Percentiles rank a stretch among this genome's conserved stretches.
phyloP scores from a whole-genome alignment of 2,329 filamentous ascomycete species.

The Phoma herbarum region DNA sequence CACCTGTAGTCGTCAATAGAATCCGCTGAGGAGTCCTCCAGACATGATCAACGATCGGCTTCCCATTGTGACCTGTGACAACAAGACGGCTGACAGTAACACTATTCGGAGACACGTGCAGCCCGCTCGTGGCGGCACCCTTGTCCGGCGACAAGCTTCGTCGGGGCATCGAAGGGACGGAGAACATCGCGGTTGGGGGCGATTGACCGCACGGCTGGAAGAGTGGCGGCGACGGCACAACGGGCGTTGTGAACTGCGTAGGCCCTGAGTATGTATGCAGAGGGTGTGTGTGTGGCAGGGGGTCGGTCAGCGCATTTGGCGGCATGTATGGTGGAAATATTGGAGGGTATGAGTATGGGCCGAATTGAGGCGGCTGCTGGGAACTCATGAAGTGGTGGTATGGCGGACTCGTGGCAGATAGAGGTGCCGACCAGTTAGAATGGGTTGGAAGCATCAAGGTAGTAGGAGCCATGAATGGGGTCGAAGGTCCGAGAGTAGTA shows the following conservation, averaged over 20 bases:
- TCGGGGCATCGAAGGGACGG: slow-evolving; percentile 29
- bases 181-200: slow-evolving; percentile 34
- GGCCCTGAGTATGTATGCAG: neutral
- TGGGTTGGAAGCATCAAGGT: neutral
- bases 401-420: neutral
- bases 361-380: neutral
- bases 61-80: slow-evolving; percentile 26
- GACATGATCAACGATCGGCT: slow-evolving; percentile 30
- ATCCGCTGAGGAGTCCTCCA: slow-evolving; percentile 29
- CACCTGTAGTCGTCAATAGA: neutral
- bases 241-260: neutral
- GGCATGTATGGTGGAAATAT: neutral
- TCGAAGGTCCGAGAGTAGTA: neutral
- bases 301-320: neutral
- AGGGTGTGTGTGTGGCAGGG: neutral
- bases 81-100: slow-evolving; percentile 28
- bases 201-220: neutral
- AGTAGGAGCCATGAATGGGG: neutral
- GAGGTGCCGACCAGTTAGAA: neutral
- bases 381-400: neutral
- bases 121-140: neutral
- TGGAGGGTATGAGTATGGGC: neutral
- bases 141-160: slow-evolving; percentile 15
- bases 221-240: neutral
- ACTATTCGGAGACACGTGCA: neutral